Evolutionary conservation across 108 stramenopile genomes (phyloP), one percentile per base, ranked within the genome.

Genomic region (Cyclostephanos invisitatus): DNA sequence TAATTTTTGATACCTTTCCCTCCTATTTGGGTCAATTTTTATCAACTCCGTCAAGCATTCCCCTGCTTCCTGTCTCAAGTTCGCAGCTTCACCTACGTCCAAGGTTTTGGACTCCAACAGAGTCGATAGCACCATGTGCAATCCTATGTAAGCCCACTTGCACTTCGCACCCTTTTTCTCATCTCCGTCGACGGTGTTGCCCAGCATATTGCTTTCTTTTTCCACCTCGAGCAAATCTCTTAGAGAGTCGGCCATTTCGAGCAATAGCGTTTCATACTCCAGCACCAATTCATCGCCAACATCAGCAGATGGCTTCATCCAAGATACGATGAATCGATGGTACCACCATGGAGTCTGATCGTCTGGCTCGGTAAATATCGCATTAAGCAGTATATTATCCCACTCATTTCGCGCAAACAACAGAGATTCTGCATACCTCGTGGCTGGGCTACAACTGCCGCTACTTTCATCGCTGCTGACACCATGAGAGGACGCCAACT

Each of bases 321-420:
- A 80, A 5, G 72, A 51, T 7, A 80, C 78, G 68, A 98, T 82
- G 65, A 90, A 86, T 5, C 85, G 83, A 64, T 96, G 92, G 74
- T 97, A 99, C 96, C 96, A 97, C 98, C 98, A 99, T 3, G 85
- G 85, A 36, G 94, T 96, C 72, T 97, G 96, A 72, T 99, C 98
- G 75, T 97, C 97, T 8, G 99, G 99, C 74, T 99, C 98, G 5
- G 97, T 98, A 81, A 96, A 99, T 32, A 98, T 73, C 22, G 96
- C 97, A 73, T 95, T 75, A 62, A 80, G 29, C 6, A 89, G 75
- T 18, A 89, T 77, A 36, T 81, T 48, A 51, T 84, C 83, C 67
- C 87, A 71, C 78, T 95, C 91, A 37, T 74, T 71, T 61, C 78
- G 40, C 56, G 75, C 64, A 58, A 87, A 51, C 21, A 50, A 17